Percentiles rank a stretch among this genome's conserved stretches.
phyloP scores from a whole-genome alignment of 2,329 filamentous ascomycete species.

The Apiospora koreana region DNA sequence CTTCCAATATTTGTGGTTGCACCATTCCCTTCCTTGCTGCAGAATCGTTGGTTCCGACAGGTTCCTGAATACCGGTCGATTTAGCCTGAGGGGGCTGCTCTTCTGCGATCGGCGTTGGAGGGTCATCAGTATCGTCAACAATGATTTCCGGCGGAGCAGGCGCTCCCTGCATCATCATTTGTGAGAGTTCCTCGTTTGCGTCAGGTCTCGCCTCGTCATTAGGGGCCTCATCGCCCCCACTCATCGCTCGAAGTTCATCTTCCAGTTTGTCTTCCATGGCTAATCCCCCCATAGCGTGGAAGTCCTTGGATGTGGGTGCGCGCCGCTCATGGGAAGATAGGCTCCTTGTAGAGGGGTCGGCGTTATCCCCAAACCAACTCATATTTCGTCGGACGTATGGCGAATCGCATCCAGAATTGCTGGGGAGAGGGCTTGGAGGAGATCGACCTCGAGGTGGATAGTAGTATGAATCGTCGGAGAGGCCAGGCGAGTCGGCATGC shows the following conservation, averaged over 20 bases:
- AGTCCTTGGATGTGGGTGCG: constrained; percentile 23
- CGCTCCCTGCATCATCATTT: background rate
- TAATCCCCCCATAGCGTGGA: constrained; percentile 13
- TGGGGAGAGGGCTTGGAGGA: constrained; percentile 52
- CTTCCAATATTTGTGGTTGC: background rate
- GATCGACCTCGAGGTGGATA: constrained; percentile 54
- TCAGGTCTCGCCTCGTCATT: constrained; percentile 11
- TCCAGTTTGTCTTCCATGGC: background rate
- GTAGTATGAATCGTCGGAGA: constrained; percentile 44
- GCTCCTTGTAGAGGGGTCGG: constrained; percentile 19
- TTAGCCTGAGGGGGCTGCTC: background rate
- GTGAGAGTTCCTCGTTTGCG: constrained; percentile 18
- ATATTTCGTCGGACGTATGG: constrained; percentile 22
- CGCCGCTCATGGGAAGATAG: constrained; percentile 21
- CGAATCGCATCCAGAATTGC: constrained; percentile 40
- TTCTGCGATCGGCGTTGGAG: background rate
- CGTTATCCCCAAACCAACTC: constrained; percentile 23
- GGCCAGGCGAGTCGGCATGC: constrained; percentile 31
- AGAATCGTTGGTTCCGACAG: background rate
- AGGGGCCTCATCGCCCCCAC: constrained; percentile 4
- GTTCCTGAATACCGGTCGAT: background rate
- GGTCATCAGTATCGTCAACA: constrained; percentile 4
- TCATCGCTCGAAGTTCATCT: constrained; percentile 5
- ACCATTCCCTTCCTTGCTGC: background rate
- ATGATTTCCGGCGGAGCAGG: constrained; percentile 7